A percentile compares a stretch with the other conserved stretches of the same genome.
phyloP scores from a whole-genome alignment of 805 yeast species.

The Wickerhamomyces subpelliculosus region DNA sequence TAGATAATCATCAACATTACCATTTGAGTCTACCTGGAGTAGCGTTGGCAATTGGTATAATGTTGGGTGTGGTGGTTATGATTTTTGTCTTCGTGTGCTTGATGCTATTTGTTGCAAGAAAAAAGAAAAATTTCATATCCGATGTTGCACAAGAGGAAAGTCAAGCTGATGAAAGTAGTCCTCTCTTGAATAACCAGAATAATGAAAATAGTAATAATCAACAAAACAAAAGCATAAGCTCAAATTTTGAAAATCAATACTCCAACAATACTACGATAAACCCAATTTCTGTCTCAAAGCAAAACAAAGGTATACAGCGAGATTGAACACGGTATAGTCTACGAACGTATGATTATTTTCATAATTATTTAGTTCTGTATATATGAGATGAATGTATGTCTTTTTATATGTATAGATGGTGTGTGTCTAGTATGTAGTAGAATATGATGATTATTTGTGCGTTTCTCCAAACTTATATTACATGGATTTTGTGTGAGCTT shows the following conservation, averaged over 20 bases:
- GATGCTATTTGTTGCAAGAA: slow-evolving; percentile 27
- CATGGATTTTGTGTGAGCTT: no score
- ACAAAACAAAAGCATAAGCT: background rate
- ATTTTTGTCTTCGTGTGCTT: slow-evolving; percentile 28
- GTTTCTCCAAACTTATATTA: no score
- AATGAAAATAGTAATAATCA: background rate
- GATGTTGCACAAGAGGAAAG: background rate
- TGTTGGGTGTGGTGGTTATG: slow-evolving; percentile 48
- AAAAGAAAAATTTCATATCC: slow-evolving; percentile 5
- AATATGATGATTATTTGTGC: background rate
- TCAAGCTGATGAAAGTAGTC: background rate
- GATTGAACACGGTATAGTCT: no score
- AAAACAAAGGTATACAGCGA: no score
- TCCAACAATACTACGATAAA: background rate
- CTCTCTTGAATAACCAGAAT: background rate
- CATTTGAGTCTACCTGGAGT: slow-evolving; percentile 60
- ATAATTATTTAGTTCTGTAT: no score
- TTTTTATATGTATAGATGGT: no score
- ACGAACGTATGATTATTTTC: no score
- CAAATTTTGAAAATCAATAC: background rate
- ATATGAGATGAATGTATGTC: no score
- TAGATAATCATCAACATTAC: slow-evolving; percentile 39
- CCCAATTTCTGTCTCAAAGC: no score
- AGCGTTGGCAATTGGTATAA: slow-evolving; percentile 61
- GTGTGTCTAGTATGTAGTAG: no score